These are phyloP conservation scores for Chrysophaeum taylorii DNA, from an alignment of 352 stramenopile genomes.

Conservation along the genomic window DNA sequence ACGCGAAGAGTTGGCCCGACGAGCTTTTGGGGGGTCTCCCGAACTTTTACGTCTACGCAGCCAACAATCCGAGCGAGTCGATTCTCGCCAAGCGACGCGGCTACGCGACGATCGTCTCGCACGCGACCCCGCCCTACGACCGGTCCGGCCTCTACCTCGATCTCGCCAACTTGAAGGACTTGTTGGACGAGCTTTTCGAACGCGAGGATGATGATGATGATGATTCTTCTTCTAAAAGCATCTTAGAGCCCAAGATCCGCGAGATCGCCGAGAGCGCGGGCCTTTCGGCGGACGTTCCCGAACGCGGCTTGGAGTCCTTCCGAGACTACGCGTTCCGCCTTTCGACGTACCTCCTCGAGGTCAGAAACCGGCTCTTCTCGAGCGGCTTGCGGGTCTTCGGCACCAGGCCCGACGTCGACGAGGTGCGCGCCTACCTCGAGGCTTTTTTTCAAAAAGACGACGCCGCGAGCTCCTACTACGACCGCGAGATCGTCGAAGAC, in stretches of 20 bases:
- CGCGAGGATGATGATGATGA: slow-evolving; percentile 11
- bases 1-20: slow-evolving; percentile 48
- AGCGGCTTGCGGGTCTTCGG: slow-evolving; percentile 51
- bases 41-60: slow-evolving; percentile 42
- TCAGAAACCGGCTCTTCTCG: slow-evolving; percentile 52
- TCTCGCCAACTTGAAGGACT: slow-evolving; percentile 48
- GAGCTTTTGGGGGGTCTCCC: slow-evolving; percentile 42
- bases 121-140: slow-evolving; percentile 55
- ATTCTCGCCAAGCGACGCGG: slow-evolving; percentile 55
- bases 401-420: slow-evolving; percentile 31
- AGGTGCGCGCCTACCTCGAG: slow-evolving; percentile 44
- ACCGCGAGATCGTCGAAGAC: too few relatives aligned
- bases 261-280: too few relatives aligned
- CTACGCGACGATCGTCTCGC: slow-evolving; percentile 44
- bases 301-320: slow-evolving; percentile 28
- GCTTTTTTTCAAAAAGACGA: too few relatives aligned
- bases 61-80: slow-evolving; percentile 55
- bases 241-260: slow-evolving; percentile 10
- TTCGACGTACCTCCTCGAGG: slow-evolving; percentile 36
- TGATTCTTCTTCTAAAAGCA: too few relatives aligned
- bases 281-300: slow-evolving; percentile 16
- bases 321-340: slow-evolving; percentile 36
- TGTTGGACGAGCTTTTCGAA: slow-evolving; percentile 47
- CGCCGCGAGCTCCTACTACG: too few relatives aligned
- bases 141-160: slow-evolving; percentile 51